phyloP scores from a whole-genome alignment of 192 early-diverging fungal species.

The Phycomyces nitens region DNA sequence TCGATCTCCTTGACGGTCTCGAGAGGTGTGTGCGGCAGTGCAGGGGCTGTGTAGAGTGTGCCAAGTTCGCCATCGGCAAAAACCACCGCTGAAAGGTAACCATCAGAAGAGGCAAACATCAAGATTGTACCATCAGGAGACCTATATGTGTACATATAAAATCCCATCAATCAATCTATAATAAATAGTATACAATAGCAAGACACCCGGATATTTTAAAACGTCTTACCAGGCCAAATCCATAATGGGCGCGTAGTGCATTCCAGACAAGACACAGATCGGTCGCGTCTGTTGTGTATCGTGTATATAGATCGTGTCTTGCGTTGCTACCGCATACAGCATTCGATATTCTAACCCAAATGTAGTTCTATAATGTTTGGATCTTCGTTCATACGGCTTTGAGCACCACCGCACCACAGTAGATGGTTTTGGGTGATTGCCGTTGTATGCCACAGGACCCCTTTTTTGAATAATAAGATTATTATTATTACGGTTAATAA shows the following conservation, averaged over 20 bases:
- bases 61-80: constrained; percentile 73
- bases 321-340: constrained; percentile 83
- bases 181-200: constrained; percentile 10
- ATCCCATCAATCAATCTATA: not conserved
- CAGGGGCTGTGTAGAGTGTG: constrained; percentile 6
- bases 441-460: constrained; percentile 66
- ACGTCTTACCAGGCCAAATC: constrained; percentile 80
- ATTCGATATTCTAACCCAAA: constrained; percentile 67
- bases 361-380: constrained; percentile 6
- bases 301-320: constrained; percentile 79
- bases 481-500: not conserved
- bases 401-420: constrained; percentile 76
- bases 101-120: constrained; percentile 79
- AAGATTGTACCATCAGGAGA: constrained; percentile 70
- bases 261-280: constrained; percentile 66
- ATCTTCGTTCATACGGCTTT: constrained; percentile 47
- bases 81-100: constrained; percentile 77
- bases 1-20: not conserved
- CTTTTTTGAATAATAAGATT: constrained; percentile 37
- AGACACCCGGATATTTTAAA: constrained; percentile 12
- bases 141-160: constrained; percentile 29
- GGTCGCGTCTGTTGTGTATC: constrained; percentile 77
- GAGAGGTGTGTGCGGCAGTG: too few relatives aligned
- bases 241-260: constrained; percentile 88
- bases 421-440: constrained; percentile 71